Evolutionary conservation across 352 stramenopile species (phyloP), one percentile per base, ranked within the genome.

Genomic region (Phytophthora pini): DNA sequence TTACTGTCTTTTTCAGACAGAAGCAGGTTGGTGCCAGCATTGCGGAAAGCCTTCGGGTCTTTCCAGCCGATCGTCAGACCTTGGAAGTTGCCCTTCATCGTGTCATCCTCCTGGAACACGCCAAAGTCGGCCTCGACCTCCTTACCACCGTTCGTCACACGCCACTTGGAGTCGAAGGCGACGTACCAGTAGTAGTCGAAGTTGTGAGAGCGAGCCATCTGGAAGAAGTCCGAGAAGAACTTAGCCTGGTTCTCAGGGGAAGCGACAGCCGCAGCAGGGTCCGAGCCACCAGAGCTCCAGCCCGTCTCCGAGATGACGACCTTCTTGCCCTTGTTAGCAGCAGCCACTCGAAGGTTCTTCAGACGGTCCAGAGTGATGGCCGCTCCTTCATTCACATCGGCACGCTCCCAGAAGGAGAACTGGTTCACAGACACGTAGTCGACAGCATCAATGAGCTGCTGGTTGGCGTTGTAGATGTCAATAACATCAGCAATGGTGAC

Each of bases 131-230:
- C 70, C 41, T 94, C 86, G 17, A 94, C 80, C 26, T 74, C 65
- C 24, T 82, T 65, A 27, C 68, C 72, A 24, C 74, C 69, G 46
- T 88, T 80, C 9, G 50, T 53, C 27, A 80, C 65, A 34, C 79
- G 80, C 79, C 79, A 94, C 34, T 74, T 53, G 12, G 80, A 84
- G 66, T 94, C 86, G 38, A 91, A 88, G 13, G 80, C 79, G 24
- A 77, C 65, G 51, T 89, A 94, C 77, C 79, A 94, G 72, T 86
- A 94, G 76, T 90, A 92, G 15, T 80, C 61, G 15, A 92, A 63
- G 40, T 79, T 58, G 61, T 80, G 69, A 8, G 73, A 62, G 13
- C 56, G 58, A 15, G 80, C 84, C 68, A 87, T 64, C 11, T 73
- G 70, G 66, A 85, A 87, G 58, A 91, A 93, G 70, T 94, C 74